Base-by-base conservation (phyloP, 768 basidiomycete species). In the Cystofilobasidium bisporidii region DNA sequence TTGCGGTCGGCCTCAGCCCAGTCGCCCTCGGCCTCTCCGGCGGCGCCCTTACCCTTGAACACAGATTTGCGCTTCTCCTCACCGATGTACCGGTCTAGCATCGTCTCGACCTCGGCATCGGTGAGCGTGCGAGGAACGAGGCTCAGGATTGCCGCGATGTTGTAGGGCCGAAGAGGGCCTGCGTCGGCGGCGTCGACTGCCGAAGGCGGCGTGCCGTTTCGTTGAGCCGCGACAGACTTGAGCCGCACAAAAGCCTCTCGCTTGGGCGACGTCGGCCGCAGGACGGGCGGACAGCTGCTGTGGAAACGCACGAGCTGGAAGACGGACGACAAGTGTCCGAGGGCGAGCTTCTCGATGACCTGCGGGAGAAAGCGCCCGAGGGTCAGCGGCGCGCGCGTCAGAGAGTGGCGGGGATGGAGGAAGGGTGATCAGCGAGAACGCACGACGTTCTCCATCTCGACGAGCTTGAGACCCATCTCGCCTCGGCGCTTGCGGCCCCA, bases 391-490 rank as follows among this genome's bases (percentile, higher is more conserved):
- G n/a, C n/a, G 45, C 45, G n/a, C 8, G 45, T 6, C 45, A 18
- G 45, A 18, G 15, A 38, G n/a, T n/a, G 64, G 6, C 11, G 14
- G 63, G 41, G 22, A 9, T 53, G 24, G 15, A n/a, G 14, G 40
- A 48, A 56, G 28, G 32, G 33, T 6, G 26, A 20, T 53, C 50
- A 18, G 43, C 18, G 22, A 38, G 10, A 4, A 60, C 65, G 41
- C 28, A 66, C 65, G 8, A 50, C 24, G 11, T 32, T 41, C 40
- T 66, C 65, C 45, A 66, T 22, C 4, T 36, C 41, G 18, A 50
- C 59, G 8, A 66, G 28, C 32, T 61, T 66, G 15, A n/a, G 18
- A 6, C 65, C 59, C 45, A 66, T 59, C 43, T 61, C 58, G 5
- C 38, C 41, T 26, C 50, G 28, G 33, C 58, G 45, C 10, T 56